Conservation (phyloP, 768 basidiomycete species). For the Ramaria rubella region DNA sequence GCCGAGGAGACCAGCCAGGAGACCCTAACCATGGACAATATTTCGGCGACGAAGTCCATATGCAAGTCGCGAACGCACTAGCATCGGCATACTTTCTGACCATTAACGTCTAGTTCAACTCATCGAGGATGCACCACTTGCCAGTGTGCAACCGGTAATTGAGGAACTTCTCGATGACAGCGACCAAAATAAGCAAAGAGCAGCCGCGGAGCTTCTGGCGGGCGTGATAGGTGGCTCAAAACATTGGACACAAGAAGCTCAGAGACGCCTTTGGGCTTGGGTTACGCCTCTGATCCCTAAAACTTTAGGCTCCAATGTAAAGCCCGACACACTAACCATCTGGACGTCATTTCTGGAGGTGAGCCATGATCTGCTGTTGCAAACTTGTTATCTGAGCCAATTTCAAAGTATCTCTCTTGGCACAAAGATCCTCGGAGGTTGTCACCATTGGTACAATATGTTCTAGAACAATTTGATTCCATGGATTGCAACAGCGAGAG, state of each 20-base stretch:
- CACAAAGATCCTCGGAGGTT: slow-evolving; percentile 78
- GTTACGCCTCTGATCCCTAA: slow-evolving; percentile 57
- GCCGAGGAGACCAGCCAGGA: slow-evolving; percentile 73
- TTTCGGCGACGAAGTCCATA: slow-evolving; percentile 67
- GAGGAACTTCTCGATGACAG: slow-evolving; percentile 60
- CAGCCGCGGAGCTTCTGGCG: slow-evolving; percentile 77
- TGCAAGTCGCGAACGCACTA: slow-evolving; percentile 36
- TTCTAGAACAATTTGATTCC: slow-evolving; percentile 54
- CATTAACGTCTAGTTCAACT: slow-evolving; percentile 55
- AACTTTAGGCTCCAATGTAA: slow-evolving; percentile 64
- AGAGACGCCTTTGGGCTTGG: slow-evolving; percentile 74
- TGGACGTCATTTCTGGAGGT: slow-evolving; percentile 81
- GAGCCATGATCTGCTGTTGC: slow-evolving; percentile 13
- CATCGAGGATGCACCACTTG: slow-evolving; percentile 66
- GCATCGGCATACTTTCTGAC: slow-evolving; percentile 3
- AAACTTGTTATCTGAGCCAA: neutral
- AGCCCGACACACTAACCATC: slow-evolving; percentile 72
- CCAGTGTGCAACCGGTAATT: slow-evolving; percentile 52
- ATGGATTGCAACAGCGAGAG: slow-evolving; percentile 79
- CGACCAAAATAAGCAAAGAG: slow-evolving; percentile 82
- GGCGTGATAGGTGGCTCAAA: slow-evolving; percentile 74
- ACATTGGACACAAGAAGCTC: slow-evolving; percentile 75
- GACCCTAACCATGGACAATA: slow-evolving; percentile 57
- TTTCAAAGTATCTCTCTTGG: slow-evolving; percentile 60
- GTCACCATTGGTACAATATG: slow-evolving; percentile 70